Conservation (phyloP, 2,329 filamentous ascomycete species). For the Herpomyces periplanetae region DNA sequence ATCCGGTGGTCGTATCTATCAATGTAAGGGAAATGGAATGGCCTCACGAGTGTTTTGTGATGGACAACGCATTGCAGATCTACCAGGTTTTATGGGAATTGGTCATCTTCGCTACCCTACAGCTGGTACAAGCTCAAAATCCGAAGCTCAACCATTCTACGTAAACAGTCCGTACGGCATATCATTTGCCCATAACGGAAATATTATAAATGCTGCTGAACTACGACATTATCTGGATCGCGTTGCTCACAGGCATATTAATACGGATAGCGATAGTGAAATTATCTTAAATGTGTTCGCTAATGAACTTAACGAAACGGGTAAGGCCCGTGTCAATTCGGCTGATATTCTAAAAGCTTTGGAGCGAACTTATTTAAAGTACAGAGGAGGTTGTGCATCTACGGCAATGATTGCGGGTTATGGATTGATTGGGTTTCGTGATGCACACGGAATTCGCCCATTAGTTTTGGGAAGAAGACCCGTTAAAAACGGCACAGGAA, state of each 20-base stretch:
- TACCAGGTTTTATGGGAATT: slow-evolving; percentile 55
- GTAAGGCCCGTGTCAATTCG: slow-evolving; percentile 37
- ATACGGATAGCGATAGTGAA: slow-evolving; percentile 61
- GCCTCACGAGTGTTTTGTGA: slow-evolving; percentile 50
- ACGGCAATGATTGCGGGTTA: slow-evolving; percentile 49
- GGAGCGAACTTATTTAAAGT: slow-evolving; percentile 26
- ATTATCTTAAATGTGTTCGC: slow-evolving; percentile 64
- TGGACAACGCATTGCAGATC: slow-evolving; percentile 26
- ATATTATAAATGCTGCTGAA: slow-evolving; percentile 38
- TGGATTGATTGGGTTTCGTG: slow-evolving; percentile 38
- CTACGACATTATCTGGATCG: slow-evolving; percentile 30
- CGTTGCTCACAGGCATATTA: slow-evolving; percentile 48
- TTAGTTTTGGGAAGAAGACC: slow-evolving; percentile 35
- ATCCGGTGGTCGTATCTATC: slow-evolving; percentile 37
- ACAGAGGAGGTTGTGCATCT: slow-evolving; percentile 36
- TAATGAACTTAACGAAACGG: slow-evolving; percentile 34
- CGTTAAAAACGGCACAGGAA: slow-evolving; percentile 20
- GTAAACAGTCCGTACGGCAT: slow-evolving; percentile 58
- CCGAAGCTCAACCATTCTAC: slow-evolving; percentile 71
- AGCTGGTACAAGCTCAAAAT: slow-evolving; percentile 39
- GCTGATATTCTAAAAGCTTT: slow-evolving; percentile 36
- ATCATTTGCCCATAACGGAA: slow-evolving; percentile 48
- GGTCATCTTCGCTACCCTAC: slow-evolving; percentile 65
- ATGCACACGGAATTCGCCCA: slow-evolving; percentile 43
- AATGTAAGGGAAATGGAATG: slow-evolving; percentile 68